phyloP scores from a whole-genome alignment of 2,329 filamentous ascomycete species.

The Paracorniculantispora psalliotae region DNA sequence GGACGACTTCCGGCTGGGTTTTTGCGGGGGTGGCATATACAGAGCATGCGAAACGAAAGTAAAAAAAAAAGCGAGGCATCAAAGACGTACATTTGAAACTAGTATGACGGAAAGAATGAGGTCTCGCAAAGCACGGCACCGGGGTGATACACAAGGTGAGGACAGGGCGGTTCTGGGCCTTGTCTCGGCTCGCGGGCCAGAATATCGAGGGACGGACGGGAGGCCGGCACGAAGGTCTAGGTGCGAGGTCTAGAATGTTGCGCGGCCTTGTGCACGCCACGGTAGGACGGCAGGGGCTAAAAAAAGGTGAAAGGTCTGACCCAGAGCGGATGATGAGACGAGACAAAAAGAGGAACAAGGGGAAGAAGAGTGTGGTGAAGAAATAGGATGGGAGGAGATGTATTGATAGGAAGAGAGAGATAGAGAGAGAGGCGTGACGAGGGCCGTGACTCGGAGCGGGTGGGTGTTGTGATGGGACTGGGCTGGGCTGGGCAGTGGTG shows the following conservation, averaged over 20 bases:
- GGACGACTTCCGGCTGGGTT: too few relatives aligned
- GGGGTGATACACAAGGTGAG: not conserved
- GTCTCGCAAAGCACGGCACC: too few relatives aligned
- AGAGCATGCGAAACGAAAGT: too few relatives aligned
- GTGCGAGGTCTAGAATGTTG: not conserved
- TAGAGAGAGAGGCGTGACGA: not conserved
- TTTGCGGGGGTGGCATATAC: too few relatives aligned
- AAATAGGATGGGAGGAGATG: not conserved
- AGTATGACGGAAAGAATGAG: too few relatives aligned
- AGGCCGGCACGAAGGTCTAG: not conserved
- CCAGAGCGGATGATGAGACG: not conserved
- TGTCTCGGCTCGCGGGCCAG: not conserved
- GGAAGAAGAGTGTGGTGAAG: not conserved
- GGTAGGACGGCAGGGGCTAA: not conserved
- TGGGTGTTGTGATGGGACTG: not conserved
- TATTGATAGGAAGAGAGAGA: not conserved
- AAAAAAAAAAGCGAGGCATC: not conserved
- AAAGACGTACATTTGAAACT: too few relatives aligned
- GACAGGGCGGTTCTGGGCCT: not conserved
- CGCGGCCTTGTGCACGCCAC: not conserved
- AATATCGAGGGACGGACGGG: not conserved
- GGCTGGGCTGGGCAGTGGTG: not conserved
- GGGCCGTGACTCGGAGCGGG: not conserved
- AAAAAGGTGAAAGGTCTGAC: not conserved
- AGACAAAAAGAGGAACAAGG: not conserved